Base-by-base conservation (phyloP, 768 basidiomycete species). In the Asterophora lycoperdoides region DNA sequence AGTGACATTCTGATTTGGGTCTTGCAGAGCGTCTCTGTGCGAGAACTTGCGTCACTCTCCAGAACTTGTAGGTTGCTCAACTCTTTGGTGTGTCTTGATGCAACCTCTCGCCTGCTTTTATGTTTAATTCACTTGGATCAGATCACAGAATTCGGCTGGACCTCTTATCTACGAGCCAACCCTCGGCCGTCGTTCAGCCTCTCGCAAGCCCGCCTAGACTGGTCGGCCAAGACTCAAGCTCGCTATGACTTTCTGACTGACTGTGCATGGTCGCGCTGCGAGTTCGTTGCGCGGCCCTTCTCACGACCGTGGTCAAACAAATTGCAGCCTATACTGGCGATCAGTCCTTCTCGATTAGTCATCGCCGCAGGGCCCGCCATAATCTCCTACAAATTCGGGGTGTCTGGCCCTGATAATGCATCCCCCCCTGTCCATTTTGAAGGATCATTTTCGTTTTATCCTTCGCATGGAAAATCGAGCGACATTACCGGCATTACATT, bases 61-160 rank as follows among this genome's bases (percentile, higher is more conserved):
- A 58, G 59, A 46, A 70, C 74, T 7, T 77, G 74, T 52, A 67
- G 56, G 19, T 48, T 59, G 18, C 51, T 79, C 20, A 55, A 73
- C 49, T 54, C 53, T 3, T 48, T 84, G 54, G 85, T 86, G 54
- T 64, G 74, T 67, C 14, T 29, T 14, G 19, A 29, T 23, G 9
- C 9, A 28, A 23, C 9, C n/a, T 36, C 28, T 46, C 23, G 30
- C 32, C 39, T 43, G 40, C 29, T 15, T 36, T 36, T 38, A 48
- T 34, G 46, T 32, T 38, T 41, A 19, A 52, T 29, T 30, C 8
- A n/a, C 33, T 45, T 29, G 32, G 30, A 42, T 36, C 48, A 87
- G 86, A 75, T 87, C n/a, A 64, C 72, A 36, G 71, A 76, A 37
- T 79, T 74, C 57, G 84, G 83, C 7, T 88, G 84, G 84, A 58